Evolutionary conservation across 2,329 filamentous ascomycete species (phyloP), one percentile per base, ranked within the genome.

Genomic region (Claviceps maximensis): DNA sequence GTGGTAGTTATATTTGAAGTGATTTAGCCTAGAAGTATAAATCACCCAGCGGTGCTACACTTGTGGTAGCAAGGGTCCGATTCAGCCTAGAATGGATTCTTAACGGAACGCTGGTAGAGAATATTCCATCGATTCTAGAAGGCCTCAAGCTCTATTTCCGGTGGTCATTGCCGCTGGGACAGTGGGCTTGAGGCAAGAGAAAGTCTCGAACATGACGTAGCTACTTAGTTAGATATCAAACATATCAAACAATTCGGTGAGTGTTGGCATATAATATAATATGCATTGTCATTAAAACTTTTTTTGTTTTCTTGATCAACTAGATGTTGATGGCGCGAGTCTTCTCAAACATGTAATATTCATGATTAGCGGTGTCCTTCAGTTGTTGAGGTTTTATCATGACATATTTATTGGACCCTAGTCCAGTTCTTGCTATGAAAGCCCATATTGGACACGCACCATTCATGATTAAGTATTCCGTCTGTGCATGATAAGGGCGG

Each of bases 41-140:
- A 8, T 29, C 4, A 55, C 71, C 84, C 84, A 86, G 74, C 80
- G 84, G 82, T 86, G 84, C 83, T 82, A 77, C 80, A 75, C 71
- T 64, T 78, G 75, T 79, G 84, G 77, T 76, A 78, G 84, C 84
- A 84, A 78, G 84, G 77, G 74, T 81, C 78, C 71, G 71, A 75
- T 79, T 82, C 74, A 77, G 65, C 77, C 73, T 75, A 84, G 79
- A 78, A 80, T 76, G 71, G 74, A 78, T 76, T 75, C 83, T 84
- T 84, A 87, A 88, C 84, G 85, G 84, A 88, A 81, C 84, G 82
- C 85, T 87, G 84, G 85, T 66, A 89, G 74, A 86, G 72, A 60
- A 68, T 10, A 62, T 51, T 31, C 52, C 53, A 56, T 68, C 64
- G 68, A 61, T 51, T 61, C 62, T 64, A 70, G 69, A 71, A 71